phyloP scores from a whole-genome alignment of 2,329 filamentous ascomycete genomes.

The Huntiella decipiens region DNA sequence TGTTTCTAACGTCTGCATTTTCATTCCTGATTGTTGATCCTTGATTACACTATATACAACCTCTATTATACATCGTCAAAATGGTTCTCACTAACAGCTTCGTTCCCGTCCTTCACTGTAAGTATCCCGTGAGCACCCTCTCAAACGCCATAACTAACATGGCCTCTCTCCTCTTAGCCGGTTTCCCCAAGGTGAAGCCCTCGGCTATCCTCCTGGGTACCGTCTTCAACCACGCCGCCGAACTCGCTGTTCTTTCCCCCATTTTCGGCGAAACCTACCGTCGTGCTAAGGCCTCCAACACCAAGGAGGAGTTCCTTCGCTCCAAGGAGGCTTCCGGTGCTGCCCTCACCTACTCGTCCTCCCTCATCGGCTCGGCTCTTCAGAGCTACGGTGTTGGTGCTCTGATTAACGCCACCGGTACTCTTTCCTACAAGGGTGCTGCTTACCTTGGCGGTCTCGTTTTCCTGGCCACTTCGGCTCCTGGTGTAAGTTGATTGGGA shows the following conservation, averaged over 20 bases:
- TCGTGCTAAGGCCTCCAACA: conserved; percentile 76
- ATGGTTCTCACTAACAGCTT: conserved; percentile 11
- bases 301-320: conserved; percentile 88
- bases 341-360: conserved; percentile 77
- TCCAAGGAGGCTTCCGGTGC: conserved; percentile 82
- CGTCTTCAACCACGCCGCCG: conserved; percentile 83
- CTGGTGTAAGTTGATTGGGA: conserved; percentile 43
- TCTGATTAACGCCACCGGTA: conserved; percentile 85
- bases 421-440: conserved; percentile 89
- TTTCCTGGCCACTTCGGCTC: conserved; percentile 80
- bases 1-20: neutral
- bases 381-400: conserved; percentile 82
- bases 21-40: neutral
- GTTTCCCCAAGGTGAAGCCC: conserved; percentile 69
- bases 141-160: neutral
- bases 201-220: conserved; percentile 94
- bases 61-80: conserved; percentile 3
- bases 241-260: conserved; percentile 70
- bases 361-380: conserved; percentile 69
- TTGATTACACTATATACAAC: neutral
- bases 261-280: conserved; percentile 91
- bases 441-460: conserved; percentile 81
- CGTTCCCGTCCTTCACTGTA: conserved; percentile 10
- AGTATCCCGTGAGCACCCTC: neutral
- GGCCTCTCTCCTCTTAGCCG: conserved; percentile 15